phyloP scores from a whole-genome alignment of 257 asterid species.

The Solanum sparsipilum region DNA sequence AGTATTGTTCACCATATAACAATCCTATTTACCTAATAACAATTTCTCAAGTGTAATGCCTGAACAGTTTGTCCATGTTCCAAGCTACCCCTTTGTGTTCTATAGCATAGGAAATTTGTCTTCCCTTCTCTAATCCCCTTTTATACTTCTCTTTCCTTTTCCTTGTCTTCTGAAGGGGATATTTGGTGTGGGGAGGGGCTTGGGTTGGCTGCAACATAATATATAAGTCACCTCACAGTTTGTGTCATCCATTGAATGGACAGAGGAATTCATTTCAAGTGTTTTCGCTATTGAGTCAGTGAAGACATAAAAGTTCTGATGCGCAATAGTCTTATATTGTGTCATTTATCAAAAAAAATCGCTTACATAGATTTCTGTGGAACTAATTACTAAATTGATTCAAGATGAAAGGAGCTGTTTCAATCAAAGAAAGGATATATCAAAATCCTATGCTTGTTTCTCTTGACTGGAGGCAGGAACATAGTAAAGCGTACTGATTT shows the following conservation, averaged over 20 bases:
- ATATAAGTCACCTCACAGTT: neutral
- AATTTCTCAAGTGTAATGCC: neutral
- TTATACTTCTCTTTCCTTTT: neutral
- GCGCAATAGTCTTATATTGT: neutral
- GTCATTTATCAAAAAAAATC: neutral
- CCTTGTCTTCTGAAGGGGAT: neutral
- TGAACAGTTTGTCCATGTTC: neutral
- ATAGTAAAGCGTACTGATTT: neutral
- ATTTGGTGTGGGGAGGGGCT: neutral
- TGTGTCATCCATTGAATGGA: neutral
- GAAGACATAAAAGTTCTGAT: neutral
- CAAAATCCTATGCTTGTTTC: neutral
- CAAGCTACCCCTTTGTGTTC: neutral
- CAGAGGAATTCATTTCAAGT: neutral
- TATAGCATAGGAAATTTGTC: neutral
- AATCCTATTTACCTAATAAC: neutral
- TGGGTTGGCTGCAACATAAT: neutral
- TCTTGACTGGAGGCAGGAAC: neutral
- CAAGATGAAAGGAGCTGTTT: conserved; percentile 1
- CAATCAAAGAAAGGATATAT: neutral
- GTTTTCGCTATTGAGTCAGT: neutral
- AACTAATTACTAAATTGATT: neutral
- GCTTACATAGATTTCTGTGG: neutral
- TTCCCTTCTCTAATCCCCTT: neutral
- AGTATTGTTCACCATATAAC: neutral